Base-by-base conservation (phyloP, 257 asterid species). In the Asclepias syriaca region DNA sequence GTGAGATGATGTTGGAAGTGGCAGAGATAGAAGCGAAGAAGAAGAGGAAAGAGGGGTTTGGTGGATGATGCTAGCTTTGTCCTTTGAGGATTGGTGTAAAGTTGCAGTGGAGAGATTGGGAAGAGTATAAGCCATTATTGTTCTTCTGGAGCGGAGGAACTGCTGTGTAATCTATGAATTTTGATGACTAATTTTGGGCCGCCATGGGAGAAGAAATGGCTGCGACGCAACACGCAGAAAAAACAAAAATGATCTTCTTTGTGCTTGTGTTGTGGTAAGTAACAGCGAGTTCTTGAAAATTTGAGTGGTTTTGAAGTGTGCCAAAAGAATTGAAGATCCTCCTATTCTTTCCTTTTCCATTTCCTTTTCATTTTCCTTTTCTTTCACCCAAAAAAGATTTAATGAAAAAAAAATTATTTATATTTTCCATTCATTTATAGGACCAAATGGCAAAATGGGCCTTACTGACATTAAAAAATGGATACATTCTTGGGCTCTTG, bases 31-130 rank as follows among this genome's bases (percentile, higher is more conserved):
- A 61, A 61, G 11, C 45, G 43, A 61, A n/a, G 43, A 34, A 12
- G 65, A 29, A 29, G 34, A 79, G 1, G 82, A 65, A 12, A 22
- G 4, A 22, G 57, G 4, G 27, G 57, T 59, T 29, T 69, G 88
- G 51, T 72, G 74, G 73, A 66, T 43, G 78, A 80, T 58, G 74
- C 82, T 76, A 69, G 77, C 55, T 79, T 74, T 85, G 77, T 82
- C 89, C 71, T 84, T 85, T 61, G 82, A 6, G 21, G 59, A 72
- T 66, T 79, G 86, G 70, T 77, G 79, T 43, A 81, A 77, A 19
- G 84, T 79, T 72, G 87, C 87, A 57, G 95, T 88, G 53, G 95
- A 80, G 54, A 88, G 85, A 79, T 85, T 88, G 75, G 93, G 95
- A 73, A 90, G 87, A 82, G 83, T 85, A 71, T 87, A 85, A 37